Conservation (phyloP, 1,284 basidiomycete genomes). For the Salmacisia buchloeana region DNA sequence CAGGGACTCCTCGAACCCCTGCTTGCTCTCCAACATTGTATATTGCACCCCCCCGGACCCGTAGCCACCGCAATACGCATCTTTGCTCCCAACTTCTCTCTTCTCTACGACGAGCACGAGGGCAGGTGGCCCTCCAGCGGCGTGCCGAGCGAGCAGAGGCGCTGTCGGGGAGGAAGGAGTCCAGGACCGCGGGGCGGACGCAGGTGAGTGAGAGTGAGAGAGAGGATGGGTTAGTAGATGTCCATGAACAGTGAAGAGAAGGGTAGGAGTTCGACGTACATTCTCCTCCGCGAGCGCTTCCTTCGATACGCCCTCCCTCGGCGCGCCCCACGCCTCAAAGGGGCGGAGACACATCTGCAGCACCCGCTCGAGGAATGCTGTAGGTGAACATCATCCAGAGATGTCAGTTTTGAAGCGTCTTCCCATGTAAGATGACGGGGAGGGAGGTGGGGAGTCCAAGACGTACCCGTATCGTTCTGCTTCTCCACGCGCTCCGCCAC, state of each 20-base stretch:
- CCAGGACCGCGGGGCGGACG: neutral
- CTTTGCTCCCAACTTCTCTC: too few species aligned
- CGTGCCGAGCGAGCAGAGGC: conserved; percentile 4
- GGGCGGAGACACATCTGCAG: conserved; percentile 36
- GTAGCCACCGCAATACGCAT: too few species aligned
- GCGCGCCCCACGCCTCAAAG: conserved; percentile 32
- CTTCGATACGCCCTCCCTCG: neutral
- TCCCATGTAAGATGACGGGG: neutral
- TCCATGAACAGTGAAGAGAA: neutral
- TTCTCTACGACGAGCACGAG: conserved; percentile 1
- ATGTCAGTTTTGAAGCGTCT: neutral
- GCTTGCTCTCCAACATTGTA: too few species aligned
- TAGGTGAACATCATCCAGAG: neutral
- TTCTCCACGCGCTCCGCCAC: conserved; percentile 35
- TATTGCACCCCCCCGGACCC: too few species aligned
- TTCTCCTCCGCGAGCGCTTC: conserved; percentile 7
- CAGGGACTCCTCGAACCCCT: too few species aligned
- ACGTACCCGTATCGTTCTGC: conserved; percentile 31
- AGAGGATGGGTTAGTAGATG: neutral
- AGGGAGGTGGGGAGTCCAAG: neutral
- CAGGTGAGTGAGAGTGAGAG: neutral
- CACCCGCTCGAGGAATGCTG: conserved; percentile 29
- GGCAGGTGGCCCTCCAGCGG: conserved; percentile 8
- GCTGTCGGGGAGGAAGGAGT: neutral
- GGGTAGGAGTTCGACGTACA: too few species aligned